Percentiles rank a stretch among this genome's conserved stretches.
Conservation (phyloP, 2,329 filamentous ascomycete species). For the Aspergillus novoparasiticus region DNA sequence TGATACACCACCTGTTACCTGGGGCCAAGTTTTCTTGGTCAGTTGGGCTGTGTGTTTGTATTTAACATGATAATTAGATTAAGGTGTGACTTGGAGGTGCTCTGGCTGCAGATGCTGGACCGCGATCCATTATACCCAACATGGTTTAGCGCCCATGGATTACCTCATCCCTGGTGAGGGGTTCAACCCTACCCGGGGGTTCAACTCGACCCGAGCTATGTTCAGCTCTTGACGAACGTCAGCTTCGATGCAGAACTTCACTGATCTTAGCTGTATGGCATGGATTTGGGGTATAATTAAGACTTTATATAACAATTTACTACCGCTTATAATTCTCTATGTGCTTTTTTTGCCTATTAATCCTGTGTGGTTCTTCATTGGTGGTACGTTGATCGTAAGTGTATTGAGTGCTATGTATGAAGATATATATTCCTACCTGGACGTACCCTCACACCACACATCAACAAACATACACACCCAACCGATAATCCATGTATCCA, state of each 20-base stretch:
- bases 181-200: background rate
- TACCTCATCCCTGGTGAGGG: background rate
- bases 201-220: background rate
- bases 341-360: background rate
- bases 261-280: background rate
- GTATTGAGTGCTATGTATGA: background rate
- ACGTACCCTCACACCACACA: background rate
- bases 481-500: background rate
- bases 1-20: background rate
- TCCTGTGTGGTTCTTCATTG: background rate
- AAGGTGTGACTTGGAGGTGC: too few species aligned
- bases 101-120: too few species aligned
- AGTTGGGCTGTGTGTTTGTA: too few species aligned
- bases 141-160: background rate
- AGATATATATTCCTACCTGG: background rate
- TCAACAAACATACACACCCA: background rate
- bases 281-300: background rate
- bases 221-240: background rate
- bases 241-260: background rate
- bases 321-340: background rate
- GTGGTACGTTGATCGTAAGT: background rate
- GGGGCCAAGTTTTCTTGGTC: background rate
- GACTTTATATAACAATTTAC: too few species aligned
- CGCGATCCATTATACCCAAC: background rate
- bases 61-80: slow-evolving; percentile 32